Evolutionary conservation across 371 early-diverging fungal species (phyloP).

Genomic region (Dentiscutata heterogama): DNA sequence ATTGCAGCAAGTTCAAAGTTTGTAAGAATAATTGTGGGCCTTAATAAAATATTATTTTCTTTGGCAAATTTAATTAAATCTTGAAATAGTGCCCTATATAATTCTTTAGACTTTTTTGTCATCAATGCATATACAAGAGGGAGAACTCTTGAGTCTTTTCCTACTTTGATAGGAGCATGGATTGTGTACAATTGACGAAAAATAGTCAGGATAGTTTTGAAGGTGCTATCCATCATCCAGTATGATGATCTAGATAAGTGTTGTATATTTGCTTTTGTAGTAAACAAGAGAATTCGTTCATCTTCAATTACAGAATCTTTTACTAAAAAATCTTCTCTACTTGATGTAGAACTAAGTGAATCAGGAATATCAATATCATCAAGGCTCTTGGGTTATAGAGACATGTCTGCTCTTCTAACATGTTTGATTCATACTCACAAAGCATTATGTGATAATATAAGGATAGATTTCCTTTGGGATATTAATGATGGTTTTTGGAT

Average conservation of each 20-base stretch:
- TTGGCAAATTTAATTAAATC: neutral
- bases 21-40: neutral
- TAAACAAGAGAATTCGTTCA: neutral
- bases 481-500: too few relatives aligned
- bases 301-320: neutral
- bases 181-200: neutral
- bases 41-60: neutral
- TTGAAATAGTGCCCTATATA: neutral
- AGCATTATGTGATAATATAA: too few relatives aligned
- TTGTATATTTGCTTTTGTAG: neutral
- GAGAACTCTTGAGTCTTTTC: neutral
- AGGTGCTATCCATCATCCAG: slow-evolving; percentile 9
- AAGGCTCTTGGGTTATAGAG: neutral
- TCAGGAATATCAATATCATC: neutral
- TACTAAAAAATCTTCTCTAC: neutral
- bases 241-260: neutral
- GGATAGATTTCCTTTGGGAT: too few relatives aligned
- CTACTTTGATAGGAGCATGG: neutral
- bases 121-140: slow-evolving; percentile 7
- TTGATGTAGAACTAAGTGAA: neutral
- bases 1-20: slow-evolving; percentile 17
- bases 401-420: too few relatives aligned
- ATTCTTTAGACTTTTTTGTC: neutral
- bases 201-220: neutral
- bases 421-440: too few relatives aligned